Conservation (phyloP, 257 asterid species). For the Solanum tacnaense region DNA sequence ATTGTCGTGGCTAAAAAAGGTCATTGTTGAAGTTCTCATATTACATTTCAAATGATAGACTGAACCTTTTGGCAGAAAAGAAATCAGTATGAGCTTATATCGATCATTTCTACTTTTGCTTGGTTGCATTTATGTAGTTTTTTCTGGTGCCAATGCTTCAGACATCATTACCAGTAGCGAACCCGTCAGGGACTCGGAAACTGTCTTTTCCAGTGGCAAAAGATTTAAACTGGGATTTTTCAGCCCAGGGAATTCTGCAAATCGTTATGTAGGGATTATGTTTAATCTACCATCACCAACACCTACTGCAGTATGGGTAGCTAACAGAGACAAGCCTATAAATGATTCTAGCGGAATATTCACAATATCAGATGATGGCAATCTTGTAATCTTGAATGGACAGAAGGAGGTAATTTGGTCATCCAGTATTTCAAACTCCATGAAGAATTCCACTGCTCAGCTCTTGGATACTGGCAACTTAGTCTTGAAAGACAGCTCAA, state of each 20-base stretch:
- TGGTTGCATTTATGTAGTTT: not conserved
- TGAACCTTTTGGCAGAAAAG: not conserved
- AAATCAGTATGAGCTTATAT: not conserved
- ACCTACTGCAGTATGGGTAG: slow-evolving; percentile 35
- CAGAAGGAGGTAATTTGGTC: slow-evolving; percentile 26
- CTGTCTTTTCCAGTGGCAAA: slow-evolving; percentile 1
- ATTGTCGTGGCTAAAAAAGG: not conserved
- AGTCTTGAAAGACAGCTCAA: slow-evolving; percentile 17
- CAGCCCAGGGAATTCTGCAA: slow-evolving; percentile 7
- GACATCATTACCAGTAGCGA: not conserved
- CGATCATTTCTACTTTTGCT: not conserved
- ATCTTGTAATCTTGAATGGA: slow-evolving; percentile 27
- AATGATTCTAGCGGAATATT: slow-evolving; percentile 20
- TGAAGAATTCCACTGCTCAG: slow-evolving; percentile 19
- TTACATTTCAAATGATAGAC: not conserved
- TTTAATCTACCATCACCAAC: slow-evolving; percentile 6
- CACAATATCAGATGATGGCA: slow-evolving; percentile 26
- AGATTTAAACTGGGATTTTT: slow-evolving; percentile 19
- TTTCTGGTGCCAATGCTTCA: not conserved
- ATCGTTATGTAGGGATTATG: slow-evolving; percentile 25
- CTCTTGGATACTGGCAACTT: slow-evolving; percentile 42
- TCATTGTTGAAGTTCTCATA: not conserved
- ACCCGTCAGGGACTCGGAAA: slow-evolving; percentile 9
- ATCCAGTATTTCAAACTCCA: slow-evolving; percentile 5
- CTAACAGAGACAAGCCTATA: slow-evolving; percentile 39